Evolutionary conservation across 2,329 filamentous ascomycete genomes (phyloP).

Genomic region (Alternaria triticina): DNA sequence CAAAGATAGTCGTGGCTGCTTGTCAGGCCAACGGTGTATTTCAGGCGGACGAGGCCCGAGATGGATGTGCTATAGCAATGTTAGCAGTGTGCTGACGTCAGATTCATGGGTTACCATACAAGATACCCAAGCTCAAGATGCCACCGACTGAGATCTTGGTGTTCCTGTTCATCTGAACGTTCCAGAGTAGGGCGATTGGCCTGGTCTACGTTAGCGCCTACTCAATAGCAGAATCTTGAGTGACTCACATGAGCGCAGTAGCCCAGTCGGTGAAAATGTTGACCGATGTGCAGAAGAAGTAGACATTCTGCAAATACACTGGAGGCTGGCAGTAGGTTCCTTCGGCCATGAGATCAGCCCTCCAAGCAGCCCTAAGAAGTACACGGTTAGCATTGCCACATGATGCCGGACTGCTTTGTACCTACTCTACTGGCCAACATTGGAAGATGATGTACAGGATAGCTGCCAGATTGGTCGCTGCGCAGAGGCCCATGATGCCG

Average conservation of each 20-base stretch:
- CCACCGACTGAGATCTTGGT: constrained; percentile 32
- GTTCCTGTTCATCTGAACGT: constrained; percentile 33
- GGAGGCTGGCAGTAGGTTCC: constrained; percentile 36
- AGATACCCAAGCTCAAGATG: constrained; percentile 30
- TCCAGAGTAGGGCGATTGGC: constrained; percentile 31
- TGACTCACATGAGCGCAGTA: constrained; percentile 39
- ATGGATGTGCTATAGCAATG: constrained; percentile 27
- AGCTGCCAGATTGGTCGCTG: constrained; percentile 38
- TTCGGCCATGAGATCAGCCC: constrained; percentile 9
- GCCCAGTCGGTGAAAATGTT: constrained; percentile 49
- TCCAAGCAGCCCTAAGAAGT: constrained; percentile 19
- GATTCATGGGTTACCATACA: constrained; percentile 13
- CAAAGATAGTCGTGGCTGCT: constrained; percentile 40
- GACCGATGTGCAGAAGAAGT: constrained; percentile 45
- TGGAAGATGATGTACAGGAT: constrained; percentile 48
- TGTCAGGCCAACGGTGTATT: constrained; percentile 46
- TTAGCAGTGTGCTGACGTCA: neutral
- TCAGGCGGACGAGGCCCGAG: constrained; percentile 22
- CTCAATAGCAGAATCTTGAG: neutral
- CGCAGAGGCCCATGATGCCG: constrained; percentile 37
- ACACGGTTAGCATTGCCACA: neutral
- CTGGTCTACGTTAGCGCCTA: constrained; percentile 7
- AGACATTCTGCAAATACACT: constrained; percentile 37
- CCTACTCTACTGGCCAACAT: constrained; percentile 39
- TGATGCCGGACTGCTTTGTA: neutral